These are phyloP conservation scores for Alternaria conjuncta DNA, from an alignment of 2,329 filamentous ascomycete species.

Conservation along the genomic window DNA sequence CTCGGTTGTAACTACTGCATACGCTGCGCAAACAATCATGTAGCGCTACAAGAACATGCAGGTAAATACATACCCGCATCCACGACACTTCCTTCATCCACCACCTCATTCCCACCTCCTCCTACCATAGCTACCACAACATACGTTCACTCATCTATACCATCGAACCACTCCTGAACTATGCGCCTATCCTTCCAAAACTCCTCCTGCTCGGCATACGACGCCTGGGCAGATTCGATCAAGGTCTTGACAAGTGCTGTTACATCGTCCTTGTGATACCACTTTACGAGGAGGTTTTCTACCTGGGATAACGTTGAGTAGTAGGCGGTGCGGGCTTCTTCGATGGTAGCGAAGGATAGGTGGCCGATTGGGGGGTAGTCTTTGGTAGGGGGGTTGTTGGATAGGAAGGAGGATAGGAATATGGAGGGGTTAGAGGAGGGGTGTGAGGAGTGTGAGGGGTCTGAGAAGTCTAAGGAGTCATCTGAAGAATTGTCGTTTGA, in stretches of 20 bases:
- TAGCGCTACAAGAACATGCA: neutral
- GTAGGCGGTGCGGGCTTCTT: neutral
- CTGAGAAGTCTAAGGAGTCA: no score
- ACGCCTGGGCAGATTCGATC: neutral
- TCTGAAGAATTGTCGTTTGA: no score
- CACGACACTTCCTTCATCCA: neutral
- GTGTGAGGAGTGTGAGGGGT: no score
- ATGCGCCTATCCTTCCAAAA: neutral
- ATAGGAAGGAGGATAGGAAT: neutral
- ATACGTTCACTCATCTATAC: neutral
- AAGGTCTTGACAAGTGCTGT: neutral
- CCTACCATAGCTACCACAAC: neutral
- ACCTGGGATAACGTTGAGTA: fast-evolving
- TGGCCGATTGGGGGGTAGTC: neutral
- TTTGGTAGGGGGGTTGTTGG: neutral
- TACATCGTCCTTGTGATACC: neutral
- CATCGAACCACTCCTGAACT: neutral
- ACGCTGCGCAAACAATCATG: neutral
- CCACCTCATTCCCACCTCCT: neutral
- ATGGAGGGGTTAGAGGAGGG: neutral
- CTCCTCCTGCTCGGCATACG: neutral
- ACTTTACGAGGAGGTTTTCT: neutral
- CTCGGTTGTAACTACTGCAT: neutral
- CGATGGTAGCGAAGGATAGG: neutral
- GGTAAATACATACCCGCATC: neutral